Percentiles rank a stretch among this genome's conserved stretches.
Evolutionary conservation across 2,329 filamentous ascomycete species (phyloP).

Genomic region (Xylariaceae sp.): DNA sequence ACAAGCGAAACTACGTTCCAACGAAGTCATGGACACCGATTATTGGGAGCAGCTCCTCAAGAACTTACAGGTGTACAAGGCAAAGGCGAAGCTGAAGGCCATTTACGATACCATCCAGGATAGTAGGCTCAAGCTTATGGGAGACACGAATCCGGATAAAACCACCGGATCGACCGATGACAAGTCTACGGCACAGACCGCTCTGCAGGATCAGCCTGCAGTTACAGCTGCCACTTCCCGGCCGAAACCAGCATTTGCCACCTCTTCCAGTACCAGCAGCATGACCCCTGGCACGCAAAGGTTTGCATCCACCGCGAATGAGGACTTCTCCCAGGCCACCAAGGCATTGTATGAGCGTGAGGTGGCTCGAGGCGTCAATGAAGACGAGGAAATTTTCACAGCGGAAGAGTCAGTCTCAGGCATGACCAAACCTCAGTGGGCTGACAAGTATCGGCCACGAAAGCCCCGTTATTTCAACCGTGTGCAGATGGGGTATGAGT

Average conservation of each 20-base stretch:
- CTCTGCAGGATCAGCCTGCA: conserved; percentile 29
- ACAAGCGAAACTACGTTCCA: conserved; percentile 73
- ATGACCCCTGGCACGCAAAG: conserved; percentile 56
- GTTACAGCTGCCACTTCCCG: conserved; percentile 24
- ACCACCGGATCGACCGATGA: conserved; percentile 43
- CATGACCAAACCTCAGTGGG: conserved; percentile 66
- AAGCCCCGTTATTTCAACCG: conserved; percentile 98
- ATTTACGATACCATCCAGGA: conserved; percentile 72
- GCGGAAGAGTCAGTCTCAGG: conserved; percentile 75
- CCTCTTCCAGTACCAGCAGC: conserved; percentile 34
- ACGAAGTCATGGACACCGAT: conserved; percentile 91
- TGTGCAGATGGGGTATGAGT: conserved; percentile 98
- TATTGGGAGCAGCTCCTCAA: conserved; percentile 94
- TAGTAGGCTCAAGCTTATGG: conserved; percentile 61
- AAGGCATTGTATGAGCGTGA: conserved; percentile 89
- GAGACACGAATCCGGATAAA: conserved; percentile 62
- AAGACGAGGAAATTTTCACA: conserved; percentile 93
- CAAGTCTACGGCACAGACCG: conserved; percentile 35
- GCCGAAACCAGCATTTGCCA: conserved; percentile 9
- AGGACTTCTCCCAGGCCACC: conserved; percentile 81
- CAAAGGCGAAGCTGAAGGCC: conserved; percentile 74
- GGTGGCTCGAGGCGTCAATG: conserved; percentile 81
- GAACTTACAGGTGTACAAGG: conserved; percentile 84
- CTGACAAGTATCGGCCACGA: conserved; percentile 76
- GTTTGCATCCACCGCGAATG: conserved; percentile 63